Base-by-base conservation (phyloP, 2,329 filamentous ascomycete species). In the Madurella mycetomatis region DNA sequence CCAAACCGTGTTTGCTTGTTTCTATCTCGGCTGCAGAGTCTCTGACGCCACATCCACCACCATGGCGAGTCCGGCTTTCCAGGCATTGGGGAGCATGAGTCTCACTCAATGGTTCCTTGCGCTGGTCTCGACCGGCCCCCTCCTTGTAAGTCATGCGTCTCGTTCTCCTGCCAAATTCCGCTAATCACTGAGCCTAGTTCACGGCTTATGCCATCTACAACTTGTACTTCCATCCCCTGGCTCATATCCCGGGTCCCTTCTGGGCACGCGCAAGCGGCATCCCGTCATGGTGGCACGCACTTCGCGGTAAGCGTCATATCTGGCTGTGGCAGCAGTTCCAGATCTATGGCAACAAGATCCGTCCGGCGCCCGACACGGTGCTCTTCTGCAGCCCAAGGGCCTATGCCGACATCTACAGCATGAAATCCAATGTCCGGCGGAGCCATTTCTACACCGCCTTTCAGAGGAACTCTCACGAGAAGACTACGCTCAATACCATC, bases 321-420 rank as follows among this genome's bases (percentile, higher is more conserved):
- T 46, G 43, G 43, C 43, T 46, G 5, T 46, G 43, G 43, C 43
- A 46, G n/a, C 43, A 46, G n/a, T 46, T 46, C 43, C 19, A 47
- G 44, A 47, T 34, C 19, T 47, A 47, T 25, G 44, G 44, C 44
- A 11, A 47, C 30, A 47, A 25, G 31, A 47, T 47, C 25, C 44
- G 44, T n/a, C n/a, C 32, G 25, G 30, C 8, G 25, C 44, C 44
- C 13, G 34, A 47, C 25, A 47, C 44, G 5, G 44, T 47, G 4
- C 44, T 47, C 9, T 47, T 47, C 25, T 18, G 44, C 16, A 25
- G 34, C 44, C 12, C 25, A 7, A 11, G 34, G 17, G 44, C 44
- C 25, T 47, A 47, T 25, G 13, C 44, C 25, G 44, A 47, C 13
- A 47, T 47, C 44, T 47, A 47, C 44, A 25, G 43, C 25, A 47